Evolutionary conservation across 2,329 filamentous ascomycete genomes (phyloP).

Genomic region (Ilyonectria destructans): DNA sequence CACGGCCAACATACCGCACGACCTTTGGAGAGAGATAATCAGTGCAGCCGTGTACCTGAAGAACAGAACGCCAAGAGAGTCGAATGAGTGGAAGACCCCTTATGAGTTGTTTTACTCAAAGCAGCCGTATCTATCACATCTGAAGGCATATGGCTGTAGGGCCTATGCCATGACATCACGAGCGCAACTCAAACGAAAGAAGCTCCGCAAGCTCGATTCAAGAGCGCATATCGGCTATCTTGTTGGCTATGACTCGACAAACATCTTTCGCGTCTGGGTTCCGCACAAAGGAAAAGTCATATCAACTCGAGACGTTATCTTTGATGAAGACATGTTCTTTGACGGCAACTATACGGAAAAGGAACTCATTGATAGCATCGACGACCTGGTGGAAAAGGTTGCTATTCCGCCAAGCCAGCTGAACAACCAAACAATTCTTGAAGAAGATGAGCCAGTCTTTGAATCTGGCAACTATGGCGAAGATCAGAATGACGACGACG

Average conservation of each 20-base stretch:
- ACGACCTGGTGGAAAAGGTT: neutral
- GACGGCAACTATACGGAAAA: neutral
- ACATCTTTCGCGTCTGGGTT: neutral
- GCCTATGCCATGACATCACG: neutral
- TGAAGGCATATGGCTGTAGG: neutral
- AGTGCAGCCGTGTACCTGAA: neutral
- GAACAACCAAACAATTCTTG: neutral
- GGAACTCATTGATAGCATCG: neutral
- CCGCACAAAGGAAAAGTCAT: neutral
- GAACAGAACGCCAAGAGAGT: neutral
- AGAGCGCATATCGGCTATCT: neutral
- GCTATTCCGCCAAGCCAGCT: neutral
- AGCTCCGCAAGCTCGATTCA: neutral
- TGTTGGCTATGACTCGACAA: neutral
- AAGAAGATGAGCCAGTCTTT: neutral
- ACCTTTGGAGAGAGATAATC: neutral
- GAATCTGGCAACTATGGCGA: neutral
- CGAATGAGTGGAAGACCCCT: neutral
- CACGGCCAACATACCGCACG: neutral
- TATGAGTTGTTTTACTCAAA: constrained; percentile 1
- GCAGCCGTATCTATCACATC: neutral
- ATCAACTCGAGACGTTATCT: constrained; percentile 1
- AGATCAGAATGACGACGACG: neutral
- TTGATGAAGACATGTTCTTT: neutral
- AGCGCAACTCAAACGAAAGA: neutral